These are phyloP conservation scores for Suillus luteus DNA, from an alignment of 768 basidiomycete species.

Conservation along the genomic window DNA sequence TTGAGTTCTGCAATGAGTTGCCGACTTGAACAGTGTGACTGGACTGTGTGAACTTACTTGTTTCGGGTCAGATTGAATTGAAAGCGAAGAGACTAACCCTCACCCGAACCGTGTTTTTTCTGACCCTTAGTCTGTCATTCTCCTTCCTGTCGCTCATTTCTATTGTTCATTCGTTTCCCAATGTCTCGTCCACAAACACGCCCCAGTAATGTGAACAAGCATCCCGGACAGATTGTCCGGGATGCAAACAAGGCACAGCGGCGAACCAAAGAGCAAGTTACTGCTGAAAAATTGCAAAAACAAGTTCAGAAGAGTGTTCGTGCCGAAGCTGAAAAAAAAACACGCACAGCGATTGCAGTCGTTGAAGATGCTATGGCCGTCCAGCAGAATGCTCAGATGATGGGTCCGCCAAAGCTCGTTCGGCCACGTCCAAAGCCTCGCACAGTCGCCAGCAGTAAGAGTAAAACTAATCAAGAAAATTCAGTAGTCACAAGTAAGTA, in stretches of 20 bases:
- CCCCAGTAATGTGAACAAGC: neutral
- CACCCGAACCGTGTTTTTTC: too few species aligned
- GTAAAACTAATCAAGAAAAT: neutral
- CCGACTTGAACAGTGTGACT: too few species aligned
- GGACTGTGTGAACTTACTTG: too few species aligned
- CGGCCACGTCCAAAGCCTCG: neutral
- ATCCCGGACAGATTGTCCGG: neutral
- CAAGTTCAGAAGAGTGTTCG: neutral
- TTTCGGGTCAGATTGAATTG: too few species aligned
- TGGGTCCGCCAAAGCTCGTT: neutral
- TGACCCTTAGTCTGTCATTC: too few species aligned
- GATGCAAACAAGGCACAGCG: neutral
- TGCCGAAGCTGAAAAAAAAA: neutral
- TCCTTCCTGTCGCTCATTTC: too few species aligned
- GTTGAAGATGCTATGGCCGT: neutral
- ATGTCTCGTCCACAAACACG: neutral
- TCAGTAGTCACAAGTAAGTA: neutral
- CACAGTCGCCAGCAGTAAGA: neutral
- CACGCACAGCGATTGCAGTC: neutral
- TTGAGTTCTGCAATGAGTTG: too few species aligned
- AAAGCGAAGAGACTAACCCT: too few species aligned
- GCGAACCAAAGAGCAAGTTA: neutral
- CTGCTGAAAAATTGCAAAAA: neutral
- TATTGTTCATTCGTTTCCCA: too few species aligned
- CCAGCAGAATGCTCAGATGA: neutral